Evolutionary conservation across 768 basidiomycete species (phyloP).

Genomic region (Erythrobasidium yunnanense): DNA sequence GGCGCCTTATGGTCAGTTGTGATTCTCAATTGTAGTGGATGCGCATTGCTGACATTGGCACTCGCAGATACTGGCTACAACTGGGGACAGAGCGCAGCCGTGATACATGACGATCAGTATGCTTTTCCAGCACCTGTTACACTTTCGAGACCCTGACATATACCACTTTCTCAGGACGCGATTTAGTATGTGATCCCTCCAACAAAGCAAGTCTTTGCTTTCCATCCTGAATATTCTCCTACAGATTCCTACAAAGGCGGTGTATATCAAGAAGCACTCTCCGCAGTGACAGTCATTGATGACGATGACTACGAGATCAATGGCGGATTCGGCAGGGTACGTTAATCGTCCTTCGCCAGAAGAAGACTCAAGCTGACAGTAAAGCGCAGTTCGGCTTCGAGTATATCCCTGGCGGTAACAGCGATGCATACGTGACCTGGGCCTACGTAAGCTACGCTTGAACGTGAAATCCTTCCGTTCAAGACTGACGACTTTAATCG

Average conservation of each 20-base stretch:
- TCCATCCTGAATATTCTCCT: neutral
- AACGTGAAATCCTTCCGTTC: too few species aligned
- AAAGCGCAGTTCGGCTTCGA: constrained; percentile 56
- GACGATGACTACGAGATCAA: constrained; percentile 51
- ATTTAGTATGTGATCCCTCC: too few species aligned
- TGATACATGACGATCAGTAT: neutral
- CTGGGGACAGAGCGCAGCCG: constrained; percentile 41
- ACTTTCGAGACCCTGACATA: too few species aligned
- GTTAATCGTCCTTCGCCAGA: too few species aligned
- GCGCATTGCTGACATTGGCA: too few species aligned
- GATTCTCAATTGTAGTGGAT: constrained; percentile 22
- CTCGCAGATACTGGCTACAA: constrained; percentile 45
- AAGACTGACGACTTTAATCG: too few species aligned
- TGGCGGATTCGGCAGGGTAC: constrained; percentile 45
- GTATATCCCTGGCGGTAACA: constrained; percentile 50
- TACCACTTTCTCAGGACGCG: too few species aligned
- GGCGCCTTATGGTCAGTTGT: constrained; percentile 59
- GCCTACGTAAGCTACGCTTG: neutral
- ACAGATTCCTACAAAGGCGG: constrained; percentile 47
- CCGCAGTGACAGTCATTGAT: constrained; percentile 53
- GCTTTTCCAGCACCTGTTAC: too few species aligned
- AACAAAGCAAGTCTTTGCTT: too few species aligned
- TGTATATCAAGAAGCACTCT: constrained; percentile 62
- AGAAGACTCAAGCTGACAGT: too few species aligned
- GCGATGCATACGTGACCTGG: constrained; percentile 75